Percentiles rank a stretch among this genome's conserved stretches.
Conservation (phyloP, 1,284 basidiomycete genomes). For the Agaricales sp. region DNA sequence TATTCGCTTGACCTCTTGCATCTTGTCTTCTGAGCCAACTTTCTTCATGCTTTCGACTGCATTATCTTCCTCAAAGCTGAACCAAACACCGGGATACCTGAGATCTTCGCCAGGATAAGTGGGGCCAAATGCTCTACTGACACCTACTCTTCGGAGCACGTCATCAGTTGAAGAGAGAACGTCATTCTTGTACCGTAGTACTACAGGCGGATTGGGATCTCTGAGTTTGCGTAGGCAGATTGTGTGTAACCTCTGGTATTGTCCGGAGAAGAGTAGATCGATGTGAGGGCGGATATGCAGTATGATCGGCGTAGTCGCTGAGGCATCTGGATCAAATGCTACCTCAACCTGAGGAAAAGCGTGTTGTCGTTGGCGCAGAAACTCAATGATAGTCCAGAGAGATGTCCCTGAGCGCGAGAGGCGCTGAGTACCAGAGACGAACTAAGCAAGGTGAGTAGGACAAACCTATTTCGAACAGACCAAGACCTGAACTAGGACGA, state of each 20-base stretch:
- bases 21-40: slow-evolving; percentile 42
- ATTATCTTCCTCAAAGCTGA: slow-evolving; percentile 65
- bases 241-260: slow-evolving; percentile 65
- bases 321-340: slow-evolving; percentile 70
- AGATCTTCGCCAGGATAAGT: slow-evolving; percentile 75
- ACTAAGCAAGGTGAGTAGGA: slow-evolving; percentile 6
- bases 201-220: slow-evolving; percentile 52
- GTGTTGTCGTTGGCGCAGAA: slow-evolving; percentile 50
- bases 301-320: slow-evolving; percentile 65
- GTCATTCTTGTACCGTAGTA: slow-evolving; percentile 59
- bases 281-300: slow-evolving; percentile 71
- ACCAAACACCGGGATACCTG: slow-evolving; percentile 76
- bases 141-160: slow-evolving; percentile 51
- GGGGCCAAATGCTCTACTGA: slow-evolving; percentile 73
- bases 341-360: slow-evolving; percentile 75
- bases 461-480: slow-evolving; percentile 68
- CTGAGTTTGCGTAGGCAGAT: slow-evolving; percentile 60
- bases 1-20: slow-evolving; percentile 68
- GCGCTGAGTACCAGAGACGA: too few relatives aligned
- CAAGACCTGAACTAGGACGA: slow-evolving; percentile 67
- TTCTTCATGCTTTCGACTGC: slow-evolving; percentile 40
- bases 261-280: slow-evolving; percentile 70
- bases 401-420: slow-evolving; percentile 51
- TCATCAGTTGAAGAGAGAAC: slow-evolving; percentile 50
- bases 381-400: slow-evolving; percentile 72